Evolutionary conservation across 2,329 filamentous ascomycete species (phyloP).

Genomic region (Acephala macrosclerotiorum): DNA sequence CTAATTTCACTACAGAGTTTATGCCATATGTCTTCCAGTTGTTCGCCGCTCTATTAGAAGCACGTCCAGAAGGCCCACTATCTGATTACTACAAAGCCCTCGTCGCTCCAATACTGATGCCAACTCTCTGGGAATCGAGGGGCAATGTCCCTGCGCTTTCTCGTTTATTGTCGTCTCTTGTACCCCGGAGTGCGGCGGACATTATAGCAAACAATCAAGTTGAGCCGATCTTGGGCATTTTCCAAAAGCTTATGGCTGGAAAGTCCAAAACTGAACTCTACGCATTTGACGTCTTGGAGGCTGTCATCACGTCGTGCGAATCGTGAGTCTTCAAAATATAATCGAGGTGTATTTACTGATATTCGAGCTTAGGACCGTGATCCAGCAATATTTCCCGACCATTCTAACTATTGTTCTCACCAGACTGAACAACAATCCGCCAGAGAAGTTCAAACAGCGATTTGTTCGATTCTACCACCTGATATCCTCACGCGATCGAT

Average conservation of each 20-base stretch:
- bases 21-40: slow-evolving; percentile 97
- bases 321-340: slow-evolving; percentile 57
- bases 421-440: slow-evolving; percentile 63
- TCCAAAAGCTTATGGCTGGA: slow-evolving; percentile 84
- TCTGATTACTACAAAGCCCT: slow-evolving; percentile 83
- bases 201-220: slow-evolving; percentile 83
- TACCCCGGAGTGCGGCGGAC: slow-evolving; percentile 75
- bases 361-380: slow-evolving; percentile 54
- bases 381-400: slow-evolving; percentile 62
- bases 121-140: slow-evolving; percentile 87
- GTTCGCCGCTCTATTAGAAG: slow-evolving; percentile 87
- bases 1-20: slow-evolving; percentile 68
- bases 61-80: slow-evolving; percentile 79
- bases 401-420: slow-evolving; percentile 86
- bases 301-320: slow-evolving; percentile 76
- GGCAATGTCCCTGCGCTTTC: slow-evolving; percentile 94
- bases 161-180: slow-evolving; percentile 82
- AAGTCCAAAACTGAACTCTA: slow-evolving; percentile 72
- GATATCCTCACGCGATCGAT: slow-evolving; percentile 73
- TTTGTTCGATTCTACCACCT: slow-evolving; percentile 97
- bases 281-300: slow-evolving; percentile 90
- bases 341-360: slow-evolving; percentile 38
- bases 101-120: slow-evolving; percentile 78
- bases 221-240: slow-evolving; percentile 90
- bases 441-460: slow-evolving; percentile 84